Evolutionary conservation across 2,329 filamentous ascomycete species (phyloP).

Genomic region (Alternaria solani): DNA sequence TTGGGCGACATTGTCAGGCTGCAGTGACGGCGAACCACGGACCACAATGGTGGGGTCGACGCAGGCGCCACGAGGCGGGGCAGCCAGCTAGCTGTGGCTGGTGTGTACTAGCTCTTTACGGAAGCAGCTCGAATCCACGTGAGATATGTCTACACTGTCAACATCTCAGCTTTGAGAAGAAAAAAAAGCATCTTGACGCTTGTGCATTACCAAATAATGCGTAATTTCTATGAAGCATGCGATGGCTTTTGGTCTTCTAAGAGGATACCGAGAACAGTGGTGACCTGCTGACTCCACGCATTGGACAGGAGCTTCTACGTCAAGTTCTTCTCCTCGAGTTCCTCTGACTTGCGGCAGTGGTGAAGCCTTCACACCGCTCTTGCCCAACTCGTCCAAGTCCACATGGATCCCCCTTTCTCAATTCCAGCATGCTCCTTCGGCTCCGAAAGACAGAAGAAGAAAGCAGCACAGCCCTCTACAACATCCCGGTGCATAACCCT

Average conservation of each 20-base stretch:
- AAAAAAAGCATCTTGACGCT: neutral
- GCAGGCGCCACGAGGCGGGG: conserved; percentile 17
- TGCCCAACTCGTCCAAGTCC: neutral
- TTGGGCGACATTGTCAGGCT: conserved; percentile 13
- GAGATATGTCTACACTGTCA: neutral
- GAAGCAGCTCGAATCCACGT: neutral
- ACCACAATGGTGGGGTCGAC: conserved; percentile 12
- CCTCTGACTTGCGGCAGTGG: neutral
- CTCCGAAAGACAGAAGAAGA: neutral
- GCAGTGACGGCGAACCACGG: conserved; percentile 12
- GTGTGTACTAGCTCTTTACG: neutral
- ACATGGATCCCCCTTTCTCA: neutral
- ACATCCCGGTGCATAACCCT: neutral
- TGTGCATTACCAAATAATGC: neutral
- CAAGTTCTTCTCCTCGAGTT: neutral
- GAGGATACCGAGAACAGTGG: neutral
- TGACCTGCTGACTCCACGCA: neutral
- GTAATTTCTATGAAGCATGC: neutral
- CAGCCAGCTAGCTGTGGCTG: conserved; percentile 11
- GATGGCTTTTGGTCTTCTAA: neutral
- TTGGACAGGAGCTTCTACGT: neutral
- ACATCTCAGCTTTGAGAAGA: too few relatives aligned
- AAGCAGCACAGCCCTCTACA: neutral
- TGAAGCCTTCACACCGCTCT: neutral
- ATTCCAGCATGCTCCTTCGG: neutral